A percentile compares a stretch with the other conserved stretches of the same genome.
Evolutionary conservation across 352 stramenopile genomes (phyloP).

Genomic region (Hyaloperonospora brassicae): DNA sequence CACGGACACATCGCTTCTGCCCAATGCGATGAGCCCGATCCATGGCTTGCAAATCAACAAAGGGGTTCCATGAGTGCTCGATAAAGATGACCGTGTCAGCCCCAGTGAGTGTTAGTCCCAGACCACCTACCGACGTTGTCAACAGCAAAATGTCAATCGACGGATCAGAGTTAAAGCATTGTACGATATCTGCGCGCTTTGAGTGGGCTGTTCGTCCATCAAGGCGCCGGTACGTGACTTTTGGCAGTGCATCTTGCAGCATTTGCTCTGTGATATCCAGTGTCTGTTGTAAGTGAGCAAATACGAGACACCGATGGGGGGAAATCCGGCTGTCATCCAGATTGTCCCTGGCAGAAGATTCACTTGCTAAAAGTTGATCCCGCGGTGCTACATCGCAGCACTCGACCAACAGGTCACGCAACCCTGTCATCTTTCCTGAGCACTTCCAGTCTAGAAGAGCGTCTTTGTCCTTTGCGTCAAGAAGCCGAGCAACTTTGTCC

Average conservation of each 20-base stretch:
- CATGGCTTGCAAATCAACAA: constrained; percentile 92
- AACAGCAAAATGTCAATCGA: constrained; percentile 92
- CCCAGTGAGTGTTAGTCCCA: constrained; percentile 95
- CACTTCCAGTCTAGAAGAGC: constrained; percentile 44
- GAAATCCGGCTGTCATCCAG: constrained; percentile 19
- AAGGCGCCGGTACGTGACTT: constrained; percentile 81
- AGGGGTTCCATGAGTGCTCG: constrained; percentile 97
- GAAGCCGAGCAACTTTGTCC: constrained; percentile 11
- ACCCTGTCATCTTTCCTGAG: constrained; percentile 89
- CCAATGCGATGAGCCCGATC: constrained; percentile 77
- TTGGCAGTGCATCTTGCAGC: constrained; percentile 60
- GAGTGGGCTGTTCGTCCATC: constrained; percentile 83
- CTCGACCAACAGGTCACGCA: constrained; percentile 68
- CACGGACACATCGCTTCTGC: constrained; percentile 56
- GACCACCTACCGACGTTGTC: constrained; percentile 91
- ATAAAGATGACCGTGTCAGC: constrained; percentile 97
- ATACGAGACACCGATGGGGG: constrained; percentile 92
- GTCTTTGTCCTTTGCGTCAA: constrained; percentile 27
- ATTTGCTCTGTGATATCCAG: constrained; percentile 90
- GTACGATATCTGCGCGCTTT: constrained; percentile 75
- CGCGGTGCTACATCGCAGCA: constrained; percentile 42
- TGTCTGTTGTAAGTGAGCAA: constrained; percentile 91
- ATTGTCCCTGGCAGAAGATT: constrained; percentile 2
- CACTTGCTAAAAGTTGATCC: constrained; percentile 8
- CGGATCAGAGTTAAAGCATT: constrained; percentile 89